Conservation (phyloP, 2,329 filamentous ascomycete species). For the Fusarium tuaranense region DNA sequence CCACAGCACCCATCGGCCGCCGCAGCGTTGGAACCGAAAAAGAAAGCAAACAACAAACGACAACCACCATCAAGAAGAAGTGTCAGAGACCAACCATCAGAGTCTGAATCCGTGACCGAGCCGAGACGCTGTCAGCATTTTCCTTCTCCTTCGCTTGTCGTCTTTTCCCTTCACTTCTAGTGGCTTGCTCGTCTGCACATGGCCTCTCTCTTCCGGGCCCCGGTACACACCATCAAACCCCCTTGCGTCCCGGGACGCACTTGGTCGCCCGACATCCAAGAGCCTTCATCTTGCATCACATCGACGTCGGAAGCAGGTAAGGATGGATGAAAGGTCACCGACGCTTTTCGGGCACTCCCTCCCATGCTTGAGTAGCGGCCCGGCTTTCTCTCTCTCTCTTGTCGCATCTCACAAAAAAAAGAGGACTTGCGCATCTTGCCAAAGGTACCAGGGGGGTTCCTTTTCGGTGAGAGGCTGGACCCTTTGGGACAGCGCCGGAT, state of each 20-base stretch:
- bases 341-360: conserved; percentile 41
- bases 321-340: conserved; percentile 8
- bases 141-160: neutral
- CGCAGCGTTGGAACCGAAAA: conserved; percentile 13
- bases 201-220: conserved; percentile 10
- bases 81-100: conserved; percentile 1
- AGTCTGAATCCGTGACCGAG: conserved; percentile 14
- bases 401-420: conserved; percentile 43
- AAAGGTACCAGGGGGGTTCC: conserved; percentile 6
- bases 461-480: conserved; percentile 11
- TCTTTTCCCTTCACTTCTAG: neutral
- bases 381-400: conserved; percentile 12
- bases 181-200: conserved; percentile 14
- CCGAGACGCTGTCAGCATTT: neutral
- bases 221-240: conserved; percentile 7
- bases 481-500: conserved; percentile 28
- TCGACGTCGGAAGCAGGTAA: conserved; percentile 23
- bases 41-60: neutral
- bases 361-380: conserved; percentile 5
- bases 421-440: conserved; percentile 17
- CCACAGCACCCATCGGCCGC: conserved; percentile 22
- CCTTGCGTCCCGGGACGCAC: conserved; percentile 33
- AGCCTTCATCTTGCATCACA: conserved; percentile 38
- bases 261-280: conserved; percentile 11
- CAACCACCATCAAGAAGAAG: neutral